Evolutionary conservation across 768 basidiomycete genomes (phyloP), one percentile per base, ranked within the genome.

Genomic region (Naematelia aurantialba): DNA sequence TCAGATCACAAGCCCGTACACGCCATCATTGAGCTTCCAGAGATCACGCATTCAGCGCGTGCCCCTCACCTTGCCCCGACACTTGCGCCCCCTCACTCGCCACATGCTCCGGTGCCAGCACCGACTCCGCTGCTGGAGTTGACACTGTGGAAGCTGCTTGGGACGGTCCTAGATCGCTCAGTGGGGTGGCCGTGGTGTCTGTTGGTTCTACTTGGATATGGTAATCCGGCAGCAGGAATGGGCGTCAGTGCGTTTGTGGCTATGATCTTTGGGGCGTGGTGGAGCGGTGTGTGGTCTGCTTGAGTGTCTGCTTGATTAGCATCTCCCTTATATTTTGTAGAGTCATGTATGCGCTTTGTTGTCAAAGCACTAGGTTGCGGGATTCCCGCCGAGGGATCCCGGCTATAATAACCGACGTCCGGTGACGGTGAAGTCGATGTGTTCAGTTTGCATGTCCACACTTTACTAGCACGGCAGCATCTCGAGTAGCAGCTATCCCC

Each of bases 1-100:
- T 93, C 91, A 11, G 94, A 98, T 76, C 94, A 98, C 78, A 96
- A 96, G 86, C 93, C 93, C 0, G 83, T 98, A 51, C 85, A 90
- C 14, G 81, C 85, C 27, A 79, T 91, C 34, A 81, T 92, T 12
- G 79, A 85, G 25, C 80, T 91, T n/a, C 67, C 71, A 21, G 70
- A 80, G 1, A 52, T 72, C 3, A 25, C 70, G 17, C 60, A 65
- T 5, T 55, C 80, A 3, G 51, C 72, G 1, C 45, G 74, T 8
- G 70, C 68, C 24, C 78, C 66, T 4, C 80, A 62, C 56, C 59
- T 52, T 44, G 72, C 48, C 31, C 67, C 44, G 55, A 76, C 29
- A 83, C 85, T 10, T 60, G 78, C 42, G 78, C 85, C 53, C 76
- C 74, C 55, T 27, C 70, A 64, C 3, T 56, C 60, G 29, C 63